These are phyloP conservation scores for Physaria fendleri DNA, from an alignment of 345 rosid genomes.

Conservation along the genomic window DNA sequence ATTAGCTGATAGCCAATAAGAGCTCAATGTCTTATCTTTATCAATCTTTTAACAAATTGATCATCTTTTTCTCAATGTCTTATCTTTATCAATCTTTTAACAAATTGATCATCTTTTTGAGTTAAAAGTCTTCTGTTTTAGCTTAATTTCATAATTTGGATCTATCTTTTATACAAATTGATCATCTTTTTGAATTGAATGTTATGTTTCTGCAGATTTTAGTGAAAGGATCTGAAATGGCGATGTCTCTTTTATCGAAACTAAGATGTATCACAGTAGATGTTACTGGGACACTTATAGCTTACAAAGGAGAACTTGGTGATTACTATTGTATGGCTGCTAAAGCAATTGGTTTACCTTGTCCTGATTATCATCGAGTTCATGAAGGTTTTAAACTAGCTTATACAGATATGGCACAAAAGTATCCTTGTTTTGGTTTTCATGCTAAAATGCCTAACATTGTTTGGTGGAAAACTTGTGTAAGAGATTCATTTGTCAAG, in stretches of 20 bases:
- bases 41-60: background rate
- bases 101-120: background rate
- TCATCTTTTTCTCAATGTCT: background rate
- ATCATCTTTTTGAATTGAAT: background rate
- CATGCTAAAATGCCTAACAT: constrained; percentile 82
- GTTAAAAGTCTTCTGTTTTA: no score
- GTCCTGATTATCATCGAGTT: constrained; percentile 88
- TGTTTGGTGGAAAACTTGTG: constrained; percentile 92
- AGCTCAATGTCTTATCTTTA: background rate
- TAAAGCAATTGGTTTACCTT: constrained; percentile 79
- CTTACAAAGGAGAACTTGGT: constrained; percentile 98
- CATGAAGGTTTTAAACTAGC: constrained; percentile 93
- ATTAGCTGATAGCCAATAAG: background rate
- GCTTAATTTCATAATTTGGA: no score
- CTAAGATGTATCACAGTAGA: constrained; percentile 82
- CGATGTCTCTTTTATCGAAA: constrained; percentile 62
- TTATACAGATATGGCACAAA: constrained; percentile 76
- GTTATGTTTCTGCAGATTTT: background rate
- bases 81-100: no score
- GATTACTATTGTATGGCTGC: constrained; percentile 99
- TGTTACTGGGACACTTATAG: constrained; percentile 95
- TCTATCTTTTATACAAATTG: background rate
- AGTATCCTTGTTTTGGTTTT: constrained; percentile 88
- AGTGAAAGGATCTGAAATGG: constrained; percentile 5
- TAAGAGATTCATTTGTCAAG: constrained; percentile 72